Evolutionary conservation across 2,329 filamentous ascomycete genomes (phyloP).

Genomic region (Dactylellina sp.): DNA sequence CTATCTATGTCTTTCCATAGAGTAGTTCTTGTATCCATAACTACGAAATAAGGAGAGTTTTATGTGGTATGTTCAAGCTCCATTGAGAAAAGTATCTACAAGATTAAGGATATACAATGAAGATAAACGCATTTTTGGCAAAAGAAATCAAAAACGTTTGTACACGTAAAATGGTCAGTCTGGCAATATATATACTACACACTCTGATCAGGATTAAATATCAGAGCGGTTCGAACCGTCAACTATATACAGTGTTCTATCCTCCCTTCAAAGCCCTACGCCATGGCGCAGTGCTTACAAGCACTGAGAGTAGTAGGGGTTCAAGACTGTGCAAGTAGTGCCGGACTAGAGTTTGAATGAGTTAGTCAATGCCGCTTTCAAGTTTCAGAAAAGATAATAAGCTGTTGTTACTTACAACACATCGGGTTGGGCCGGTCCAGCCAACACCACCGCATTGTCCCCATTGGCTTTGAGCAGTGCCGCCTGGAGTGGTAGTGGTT

Average conservation of each 20-base stretch:
- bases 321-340: conserved; percentile 55
- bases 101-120: conserved; percentile 2
- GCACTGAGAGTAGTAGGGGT: conserved; percentile 61
- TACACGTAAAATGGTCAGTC: not conserved
- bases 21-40: too few relatives aligned
- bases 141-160: not conserved
- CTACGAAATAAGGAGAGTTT: not conserved
- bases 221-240: not conserved
- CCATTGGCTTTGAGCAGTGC: conserved; percentile 15
- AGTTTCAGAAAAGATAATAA: too few relatives aligned
- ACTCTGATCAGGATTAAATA: not conserved
- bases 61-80: not conserved
- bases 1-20: too few relatives aligned
- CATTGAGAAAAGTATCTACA: conserved; percentile 5
- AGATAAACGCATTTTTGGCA: not conserved
- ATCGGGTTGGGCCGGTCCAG: conserved; percentile 57
- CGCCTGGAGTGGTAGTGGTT: conserved; percentile 12
- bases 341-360: conserved; percentile 12
- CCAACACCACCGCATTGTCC: conserved; percentile 60
- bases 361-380: too few relatives aligned
- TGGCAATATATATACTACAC: conserved; percentile 2
- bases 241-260: not conserved
- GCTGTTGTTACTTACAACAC: conserved; percentile 23
- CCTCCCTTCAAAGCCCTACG: conserved; percentile 12
- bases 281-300: conserved; percentile 35